Evolutionary conservation across 78 protist genomes (phyloP).

Genomic region (Salpingoeca rosetta): DNA sequence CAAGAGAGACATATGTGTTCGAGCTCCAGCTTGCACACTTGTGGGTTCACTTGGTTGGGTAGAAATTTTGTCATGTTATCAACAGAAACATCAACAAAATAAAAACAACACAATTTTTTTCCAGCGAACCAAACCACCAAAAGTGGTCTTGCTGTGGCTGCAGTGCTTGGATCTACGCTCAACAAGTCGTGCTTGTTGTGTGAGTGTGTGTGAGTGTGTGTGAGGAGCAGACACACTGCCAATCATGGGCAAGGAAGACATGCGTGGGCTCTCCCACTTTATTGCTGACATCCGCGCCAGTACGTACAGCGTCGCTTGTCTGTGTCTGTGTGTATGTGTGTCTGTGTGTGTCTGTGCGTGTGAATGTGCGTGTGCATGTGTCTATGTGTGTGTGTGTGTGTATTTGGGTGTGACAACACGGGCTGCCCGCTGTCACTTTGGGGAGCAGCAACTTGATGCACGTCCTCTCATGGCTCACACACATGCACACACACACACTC

Average conservation of each 20-base stretch:
- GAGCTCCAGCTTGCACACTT: too few relatives aligned
- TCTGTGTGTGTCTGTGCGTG: background rate
- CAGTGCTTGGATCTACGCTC: background rate
- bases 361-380: background rate
- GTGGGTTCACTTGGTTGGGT: too few relatives aligned
- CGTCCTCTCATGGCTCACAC: background rate
- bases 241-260: background rate
- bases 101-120: too few relatives aligned
- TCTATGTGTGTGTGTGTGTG: background rate
- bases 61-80: too few relatives aligned
- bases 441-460: too few relatives aligned
- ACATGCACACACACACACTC: background rate
- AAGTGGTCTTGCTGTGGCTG: background rate
- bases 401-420: background rate
- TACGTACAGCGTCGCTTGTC: background rate
- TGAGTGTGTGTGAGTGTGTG: background rate
- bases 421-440: background rate
- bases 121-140: too few relatives aligned
- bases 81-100: too few relatives aligned
- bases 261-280: constrained; percentile 65
- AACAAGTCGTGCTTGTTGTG: background rate
- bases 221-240: background rate
- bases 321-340: background rate
- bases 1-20: too few relatives aligned
- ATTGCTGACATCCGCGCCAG: constrained; percentile 70